Evolutionary conservation across 1,284 basidiomycete genomes (phyloP).

Genomic region (Austroboletus novae-zelandiae): DNA sequence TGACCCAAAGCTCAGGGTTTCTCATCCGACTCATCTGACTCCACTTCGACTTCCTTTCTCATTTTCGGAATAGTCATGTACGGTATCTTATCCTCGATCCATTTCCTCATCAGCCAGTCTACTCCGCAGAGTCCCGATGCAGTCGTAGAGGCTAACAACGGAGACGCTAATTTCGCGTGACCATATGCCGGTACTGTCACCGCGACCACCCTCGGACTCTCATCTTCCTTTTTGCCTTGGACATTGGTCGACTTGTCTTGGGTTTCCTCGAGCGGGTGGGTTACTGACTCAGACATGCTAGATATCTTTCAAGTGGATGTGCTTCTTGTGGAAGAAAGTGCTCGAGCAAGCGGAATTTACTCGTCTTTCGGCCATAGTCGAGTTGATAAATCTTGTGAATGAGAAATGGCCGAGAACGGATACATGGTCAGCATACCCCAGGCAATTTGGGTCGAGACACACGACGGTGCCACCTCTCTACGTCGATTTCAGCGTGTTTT

Average conservation of each 20-base stretch:
- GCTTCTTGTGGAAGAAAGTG: constrained; percentile 71
- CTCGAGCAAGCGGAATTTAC: constrained; percentile 82
- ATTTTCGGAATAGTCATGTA: constrained; percentile 53
- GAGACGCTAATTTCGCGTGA: constrained; percentile 69
- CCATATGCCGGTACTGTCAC: constrained; percentile 65
- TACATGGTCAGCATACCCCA: background rate
- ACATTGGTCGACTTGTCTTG: constrained; percentile 49
- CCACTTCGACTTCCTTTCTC: constrained; percentile 37
- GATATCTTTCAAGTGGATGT: too few species aligned
- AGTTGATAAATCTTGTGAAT: constrained; percentile 81
- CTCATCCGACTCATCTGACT: constrained; percentile 36
- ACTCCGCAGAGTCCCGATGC: constrained; percentile 84
- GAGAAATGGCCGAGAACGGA: constrained; percentile 60
- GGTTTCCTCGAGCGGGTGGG: constrained; percentile 44
- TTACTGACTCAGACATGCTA: too few species aligned
- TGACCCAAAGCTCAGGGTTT: constrained; percentile 19
- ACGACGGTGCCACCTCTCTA: constrained; percentile 68
- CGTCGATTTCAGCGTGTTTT: constrained; percentile 67
- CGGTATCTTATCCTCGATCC: constrained; percentile 58
- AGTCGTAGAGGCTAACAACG: constrained; percentile 73
- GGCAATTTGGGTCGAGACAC: constrained; percentile 21
- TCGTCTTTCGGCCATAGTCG: constrained; percentile 74
- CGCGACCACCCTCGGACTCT: constrained; percentile 19
- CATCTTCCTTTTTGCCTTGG: constrained; percentile 34
- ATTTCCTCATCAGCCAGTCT: constrained; percentile 72